Base-by-base conservation (phyloP, 805 yeast species). In the Metschnikowia drakensbergensis region DNA sequence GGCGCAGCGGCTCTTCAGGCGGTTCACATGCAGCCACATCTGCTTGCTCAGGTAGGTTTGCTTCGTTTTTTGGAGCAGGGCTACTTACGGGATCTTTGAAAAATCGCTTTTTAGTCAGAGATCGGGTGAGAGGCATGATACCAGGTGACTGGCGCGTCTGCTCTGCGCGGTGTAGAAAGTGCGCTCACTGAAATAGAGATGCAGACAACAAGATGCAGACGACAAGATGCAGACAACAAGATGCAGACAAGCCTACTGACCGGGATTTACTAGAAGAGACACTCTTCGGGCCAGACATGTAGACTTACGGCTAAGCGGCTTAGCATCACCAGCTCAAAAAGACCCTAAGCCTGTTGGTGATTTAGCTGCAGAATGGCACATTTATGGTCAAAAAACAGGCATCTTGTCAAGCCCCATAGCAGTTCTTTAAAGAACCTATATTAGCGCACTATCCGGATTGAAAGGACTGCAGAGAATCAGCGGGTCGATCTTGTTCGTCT, bases 381-480 rank as follows among this genome's bases (percentile, higher is more conserved):
- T 17, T 17, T 17, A 17, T 17, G 17, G 17, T 17, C 17, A 17
- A 17, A 17, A 17, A 17, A 17, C 17, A 17, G n/a, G 17, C 17
- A 2, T 17, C 17, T 17, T 17, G 17, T 17, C 17, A 17, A 17
- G 17, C 17, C 17, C 17, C 17, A 17, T 17, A 17, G 17, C 17
- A 17, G 17, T 17, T 17, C 17, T 17, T 17, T 2, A 17, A 17
- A 17, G 17, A n/a, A n/a, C 9, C 17, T 26, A 40, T 7, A 40
- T 31, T 6, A 40, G 13, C 28, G 25, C 36, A 23, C 26, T n/a
- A 22, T 40, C 43, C n/a, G 58, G 57, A 43, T 67, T 63, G n/a
- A 72, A 48, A 63, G 65, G 59, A 35, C 56, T 37, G 25, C 52
- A 48, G n/a, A 66, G 62, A 43, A 62, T 62, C 9, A 42, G 26